These are phyloP conservation scores for Ceriops decandra DNA, from an alignment of 345 rosid species.

Conservation along the genomic window DNA sequence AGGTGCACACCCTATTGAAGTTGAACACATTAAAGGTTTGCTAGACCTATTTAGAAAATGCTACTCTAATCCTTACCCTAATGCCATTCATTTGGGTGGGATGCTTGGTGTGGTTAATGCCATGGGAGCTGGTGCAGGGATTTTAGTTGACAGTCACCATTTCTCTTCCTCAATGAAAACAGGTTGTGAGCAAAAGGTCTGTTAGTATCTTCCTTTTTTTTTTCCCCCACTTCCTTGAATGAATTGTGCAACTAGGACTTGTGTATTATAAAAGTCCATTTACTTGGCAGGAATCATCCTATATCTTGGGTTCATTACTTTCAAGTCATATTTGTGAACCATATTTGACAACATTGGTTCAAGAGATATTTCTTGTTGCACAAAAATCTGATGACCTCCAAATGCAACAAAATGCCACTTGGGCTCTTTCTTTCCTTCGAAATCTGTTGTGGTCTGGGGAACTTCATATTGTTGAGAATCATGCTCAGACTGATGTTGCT, in stretches of 20 bases:
- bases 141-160: conserved; percentile 45
- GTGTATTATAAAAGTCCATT: conserved; percentile 19
- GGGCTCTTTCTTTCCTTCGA: conserved; percentile 81
- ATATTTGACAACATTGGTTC: conserved; percentile 53
- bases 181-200: conserved; percentile 49
- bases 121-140: conserved; percentile 80
- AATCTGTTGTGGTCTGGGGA: conserved; percentile 58
- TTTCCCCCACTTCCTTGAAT: not conserved
- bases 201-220: conserved; percentile 1
- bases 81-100: conserved; percentile 65
- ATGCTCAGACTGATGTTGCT: conserved; percentile 28
- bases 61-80: conserved; percentile 58
- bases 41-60: conserved; percentile 68
- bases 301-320: conserved; percentile 52
- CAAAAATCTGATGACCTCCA: conserved; percentile 67
- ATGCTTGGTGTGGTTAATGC: conserved; percentile 88
- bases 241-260: not conserved
- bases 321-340: conserved; percentile 53
- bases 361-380: conserved; percentile 77
- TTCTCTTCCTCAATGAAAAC: conserved; percentile 31
- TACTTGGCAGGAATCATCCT: conserved; percentile 57
- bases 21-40: conserved; percentile 45
- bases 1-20: conserved; percentile 62
- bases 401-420: conserved; percentile 72
- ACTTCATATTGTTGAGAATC: conserved; percentile 24